Evolutionary conservation across 495 filamentous ascomycete species (phyloP).

Genomic region (Glonium stellatum): DNA sequence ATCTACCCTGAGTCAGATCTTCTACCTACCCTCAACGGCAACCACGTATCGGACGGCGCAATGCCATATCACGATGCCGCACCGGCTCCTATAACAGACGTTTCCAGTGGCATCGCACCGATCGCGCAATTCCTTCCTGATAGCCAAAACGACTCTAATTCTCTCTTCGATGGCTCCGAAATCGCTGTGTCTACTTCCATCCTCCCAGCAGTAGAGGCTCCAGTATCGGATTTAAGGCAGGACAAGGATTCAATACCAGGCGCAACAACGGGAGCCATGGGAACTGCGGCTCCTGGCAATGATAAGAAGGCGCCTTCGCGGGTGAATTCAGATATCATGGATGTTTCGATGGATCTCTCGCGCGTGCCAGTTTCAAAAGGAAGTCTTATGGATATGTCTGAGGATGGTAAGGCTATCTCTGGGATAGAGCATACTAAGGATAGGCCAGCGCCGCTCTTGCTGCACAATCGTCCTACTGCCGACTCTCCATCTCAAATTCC

Average conservation of each 20-base stretch:
- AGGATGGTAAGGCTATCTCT: background rate
- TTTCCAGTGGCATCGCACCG: conserved; percentile 29
- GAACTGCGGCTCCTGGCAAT: background rate
- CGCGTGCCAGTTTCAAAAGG: background rate
- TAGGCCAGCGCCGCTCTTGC: conserved; percentile 2
- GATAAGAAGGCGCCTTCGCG: background rate
- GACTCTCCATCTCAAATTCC: background rate
- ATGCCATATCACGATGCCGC: conserved; percentile 1
- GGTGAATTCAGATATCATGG: conserved; percentile 17
- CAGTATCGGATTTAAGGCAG: conserved; percentile 21
- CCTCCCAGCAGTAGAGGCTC: conserved; percentile 10
- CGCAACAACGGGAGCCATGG: conserved; percentile 17
- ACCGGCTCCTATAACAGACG: conserved; percentile 25
- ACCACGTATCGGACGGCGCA: conserved; percentile 1
- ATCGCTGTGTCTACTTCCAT: conserved; percentile 10
- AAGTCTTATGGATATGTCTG: background rate
- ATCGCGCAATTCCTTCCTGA: conserved; percentile 31
- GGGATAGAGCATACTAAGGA: background rate
- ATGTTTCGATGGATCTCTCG: conserved; percentile 9
- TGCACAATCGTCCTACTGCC: conserved; percentile 8
- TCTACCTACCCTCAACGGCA: conserved; percentile 17
- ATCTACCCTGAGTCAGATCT: conserved; percentile 3
- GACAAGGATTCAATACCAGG: background rate
- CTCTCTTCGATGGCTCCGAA: conserved; percentile 19
- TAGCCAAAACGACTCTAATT: conserved; percentile 5